phyloP scores from a whole-genome alignment of 73 alveolate species.

The Symbiodinium natans region DNA sequence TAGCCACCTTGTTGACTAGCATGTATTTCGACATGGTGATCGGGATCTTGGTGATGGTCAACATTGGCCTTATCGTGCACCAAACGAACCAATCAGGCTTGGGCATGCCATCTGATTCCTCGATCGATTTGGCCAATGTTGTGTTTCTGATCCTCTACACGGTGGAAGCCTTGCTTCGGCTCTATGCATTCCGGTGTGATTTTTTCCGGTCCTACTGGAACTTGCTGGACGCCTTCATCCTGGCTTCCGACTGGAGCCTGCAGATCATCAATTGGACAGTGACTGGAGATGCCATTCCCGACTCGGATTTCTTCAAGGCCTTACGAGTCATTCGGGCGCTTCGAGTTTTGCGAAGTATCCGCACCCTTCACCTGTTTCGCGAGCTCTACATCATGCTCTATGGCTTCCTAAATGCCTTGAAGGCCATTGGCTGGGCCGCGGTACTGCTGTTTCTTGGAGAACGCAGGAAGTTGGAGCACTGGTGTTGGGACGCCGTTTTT shows the following conservation, averaged over 20 bases:
- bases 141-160: constrained; percentile 20
- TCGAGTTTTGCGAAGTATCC: constrained; percentile 63
- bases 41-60: constrained; percentile 27
- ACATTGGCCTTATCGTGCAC: constrained; percentile 62
- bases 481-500: no score
- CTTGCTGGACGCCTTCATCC: constrained; percentile 14
- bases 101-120: background rate
- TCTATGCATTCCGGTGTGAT: background rate
- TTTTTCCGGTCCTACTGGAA: background rate
- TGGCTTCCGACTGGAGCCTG: constrained; percentile 52
- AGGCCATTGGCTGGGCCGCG: constrained; percentile 27
- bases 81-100: constrained; percentile 30
- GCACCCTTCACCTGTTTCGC: constrained; percentile 51
- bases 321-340: constrained; percentile 49
- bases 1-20: background rate
- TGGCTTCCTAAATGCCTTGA: constrained; percentile 45
- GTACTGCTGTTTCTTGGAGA: background rate
- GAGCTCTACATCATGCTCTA: constrained; percentile 73
- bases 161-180: background rate
- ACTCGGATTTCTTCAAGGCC: constrained; percentile 3
- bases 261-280: constrained; percentile 17
- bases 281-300: background rate
- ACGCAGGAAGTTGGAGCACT: no score
- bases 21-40: constrained; percentile 2
- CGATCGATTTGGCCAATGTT: background rate